Conservation (phyloP, 2,329 filamentous ascomycete species). For the Aspergillus jensenii region DNA sequence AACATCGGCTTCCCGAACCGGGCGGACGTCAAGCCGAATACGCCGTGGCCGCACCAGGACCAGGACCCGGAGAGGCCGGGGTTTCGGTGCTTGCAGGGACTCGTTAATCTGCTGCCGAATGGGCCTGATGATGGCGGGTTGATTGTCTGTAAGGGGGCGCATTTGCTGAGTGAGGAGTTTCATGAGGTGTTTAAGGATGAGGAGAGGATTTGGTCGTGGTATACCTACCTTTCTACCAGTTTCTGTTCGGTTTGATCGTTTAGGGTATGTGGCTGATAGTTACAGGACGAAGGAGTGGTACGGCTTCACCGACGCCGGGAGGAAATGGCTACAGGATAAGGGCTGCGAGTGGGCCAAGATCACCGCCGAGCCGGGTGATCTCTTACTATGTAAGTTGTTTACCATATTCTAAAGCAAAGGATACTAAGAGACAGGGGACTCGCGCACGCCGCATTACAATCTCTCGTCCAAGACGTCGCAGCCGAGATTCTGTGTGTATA, state of each 20-base stretch:
- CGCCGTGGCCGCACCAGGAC: slow-evolving; percentile 50
- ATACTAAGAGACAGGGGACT: slow-evolving; percentile 25
- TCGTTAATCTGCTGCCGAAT: slow-evolving; percentile 45
- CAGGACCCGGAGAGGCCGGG: slow-evolving; percentile 47
- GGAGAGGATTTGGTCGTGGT: slow-evolving; percentile 20
- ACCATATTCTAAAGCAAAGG: no score
- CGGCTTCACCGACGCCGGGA: slow-evolving; percentile 27
- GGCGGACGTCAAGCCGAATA: slow-evolving; percentile 25
- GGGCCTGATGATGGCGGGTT: slow-evolving; percentile 41
- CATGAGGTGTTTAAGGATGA: slow-evolving; percentile 29
- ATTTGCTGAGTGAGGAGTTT: slow-evolving; percentile 33
- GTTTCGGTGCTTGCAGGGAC: slow-evolving; percentile 51
- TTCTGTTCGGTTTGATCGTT: no score
- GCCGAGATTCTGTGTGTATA: slow-evolving; percentile 39
- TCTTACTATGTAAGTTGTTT: slow-evolving; percentile 36
- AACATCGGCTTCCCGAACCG: slow-evolving; percentile 47
- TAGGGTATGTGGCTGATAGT: not conserved
- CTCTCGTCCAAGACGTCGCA: slow-evolving; percentile 31
- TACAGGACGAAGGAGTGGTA: slow-evolving; percentile 32
- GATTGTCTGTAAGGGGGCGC: slow-evolving; percentile 34
- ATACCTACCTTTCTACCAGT: not conserved
- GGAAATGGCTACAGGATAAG: slow-evolving; percentile 35
- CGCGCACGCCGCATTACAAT: slow-evolving; percentile 42
- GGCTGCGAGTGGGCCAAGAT: slow-evolving; percentile 38
- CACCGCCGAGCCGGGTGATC: slow-evolving; percentile 45